phyloP scores from a whole-genome alignment of 495 filamentous ascomycete genomes.

The Annulohypoxylon bovei region DNA sequence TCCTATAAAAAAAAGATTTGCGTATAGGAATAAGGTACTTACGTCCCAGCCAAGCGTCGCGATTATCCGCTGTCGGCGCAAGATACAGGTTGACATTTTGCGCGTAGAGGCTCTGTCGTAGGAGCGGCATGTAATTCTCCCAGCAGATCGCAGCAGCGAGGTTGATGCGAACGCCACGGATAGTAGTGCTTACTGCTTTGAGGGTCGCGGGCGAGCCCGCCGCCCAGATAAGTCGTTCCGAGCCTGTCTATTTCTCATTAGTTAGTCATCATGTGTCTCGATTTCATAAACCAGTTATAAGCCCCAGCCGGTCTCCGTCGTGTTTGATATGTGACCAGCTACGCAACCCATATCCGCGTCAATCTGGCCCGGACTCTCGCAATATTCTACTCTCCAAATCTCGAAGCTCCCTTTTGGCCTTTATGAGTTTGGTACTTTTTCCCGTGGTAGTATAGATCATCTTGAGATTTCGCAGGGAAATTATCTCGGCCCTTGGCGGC shows the following conservation, averaged over 20 bases:
- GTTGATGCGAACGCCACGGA: slow-evolving; percentile 79
- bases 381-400: slow-evolving; percentile 1
- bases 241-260: slow-evolving; percentile 67
- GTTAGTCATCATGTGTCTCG: background rate
- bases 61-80: slow-evolving; percentile 87
- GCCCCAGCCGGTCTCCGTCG: background rate
- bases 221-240: slow-evolving; percentile 88
- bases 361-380: background rate
- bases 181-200: slow-evolving; percentile 80
- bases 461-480: slow-evolving; percentile 4
- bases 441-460: slow-evolving; percentile 3
- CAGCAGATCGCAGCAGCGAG: slow-evolving; percentile 92
- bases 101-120: slow-evolving; percentile 75
- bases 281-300: background rate
- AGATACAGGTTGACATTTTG: slow-evolving; percentile 95
- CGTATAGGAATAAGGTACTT: slow-evolving; percentile 10
- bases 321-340: background rate
- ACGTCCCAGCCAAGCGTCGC: slow-evolving; percentile 81
- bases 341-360: background rate
- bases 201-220: slow-evolving; percentile 85
- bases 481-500: slow-evolving; percentile 8
- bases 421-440: background rate
- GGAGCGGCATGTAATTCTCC: slow-evolving; percentile 96
- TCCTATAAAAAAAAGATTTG: background rate
- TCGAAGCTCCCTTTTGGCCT: background rate